Evolutionary conservation across 176 grass and related monocot genomes (phyloP).

Genomic region (Zea luxurians): DNA sequence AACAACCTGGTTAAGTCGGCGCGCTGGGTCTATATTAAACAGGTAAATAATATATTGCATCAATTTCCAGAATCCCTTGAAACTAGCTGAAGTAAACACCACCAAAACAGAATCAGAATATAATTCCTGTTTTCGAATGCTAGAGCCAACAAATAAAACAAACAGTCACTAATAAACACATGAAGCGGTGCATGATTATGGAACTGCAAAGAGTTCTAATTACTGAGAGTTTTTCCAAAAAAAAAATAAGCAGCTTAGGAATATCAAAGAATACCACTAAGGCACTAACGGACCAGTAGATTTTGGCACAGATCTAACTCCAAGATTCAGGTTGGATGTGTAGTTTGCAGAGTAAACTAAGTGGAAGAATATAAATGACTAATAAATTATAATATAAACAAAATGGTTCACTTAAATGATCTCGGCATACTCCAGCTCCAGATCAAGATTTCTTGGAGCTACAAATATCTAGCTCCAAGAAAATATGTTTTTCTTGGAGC

Average conservation of each 20-base stretch:
- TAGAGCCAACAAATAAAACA: neutral
- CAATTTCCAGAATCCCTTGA: neutral
- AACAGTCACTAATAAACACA: neutral
- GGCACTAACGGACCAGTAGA: neutral
- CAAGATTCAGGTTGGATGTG: too few relatives aligned
- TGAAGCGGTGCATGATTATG: neutral
- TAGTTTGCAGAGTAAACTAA: neutral
- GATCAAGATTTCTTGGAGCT: neutral
- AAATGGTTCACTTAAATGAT: too few relatives aligned
- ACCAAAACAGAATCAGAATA: neutral
- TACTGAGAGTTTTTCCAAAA: neutral
- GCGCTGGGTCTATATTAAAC: neutral
- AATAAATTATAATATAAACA: too few relatives aligned
- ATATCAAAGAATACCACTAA: neutral
- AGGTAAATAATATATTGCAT: neutral
- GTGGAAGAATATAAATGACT: neutral
- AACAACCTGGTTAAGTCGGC: too few relatives aligned
- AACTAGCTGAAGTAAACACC: neutral
- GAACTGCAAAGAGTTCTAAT: neutral
- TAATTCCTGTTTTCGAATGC: too few relatives aligned
- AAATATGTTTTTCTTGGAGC: too few relatives aligned
- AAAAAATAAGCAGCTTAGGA: neutral
- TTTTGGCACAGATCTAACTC: neutral
- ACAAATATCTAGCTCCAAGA: too few relatives aligned
- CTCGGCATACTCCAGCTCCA: too few relatives aligned